Evolutionary conservation across 2,329 filamentous ascomycete species (phyloP).

Genomic region (Aspergillus quadricinctus): DNA sequence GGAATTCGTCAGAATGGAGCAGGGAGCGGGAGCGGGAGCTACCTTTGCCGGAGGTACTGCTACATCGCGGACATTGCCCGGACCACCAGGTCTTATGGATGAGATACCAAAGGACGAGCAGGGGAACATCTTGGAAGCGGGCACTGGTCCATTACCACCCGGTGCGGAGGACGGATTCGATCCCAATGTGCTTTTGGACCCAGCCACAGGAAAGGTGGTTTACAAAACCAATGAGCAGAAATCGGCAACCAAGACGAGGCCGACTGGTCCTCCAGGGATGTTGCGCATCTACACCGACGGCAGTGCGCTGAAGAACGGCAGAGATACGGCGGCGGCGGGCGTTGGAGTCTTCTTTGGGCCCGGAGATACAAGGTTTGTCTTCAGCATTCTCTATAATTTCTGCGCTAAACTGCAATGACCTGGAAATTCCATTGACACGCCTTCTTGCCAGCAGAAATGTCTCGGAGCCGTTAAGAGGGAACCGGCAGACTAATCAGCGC

Average conservation of each 20-base stretch:
- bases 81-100: conserved; percentile 35
- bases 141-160: conserved; percentile 51
- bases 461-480: conserved; percentile 69
- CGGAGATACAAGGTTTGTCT: conserved; percentile 49
- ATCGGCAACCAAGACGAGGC: conserved; percentile 42
- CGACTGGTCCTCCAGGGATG: conserved; percentile 45
- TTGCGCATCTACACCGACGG: conserved; percentile 62
- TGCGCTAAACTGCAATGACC: not conserved
- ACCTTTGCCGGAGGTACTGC: conserved; percentile 25
- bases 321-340: conserved; percentile 52
- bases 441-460: conserved; percentile 53
- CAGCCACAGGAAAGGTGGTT: conserved; percentile 49
- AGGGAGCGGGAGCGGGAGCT: conserved; percentile 16
- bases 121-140: conserved; percentile 46
- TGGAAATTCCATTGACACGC: conserved; percentile 20
- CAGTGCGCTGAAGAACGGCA: conserved; percentile 57
- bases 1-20: conserved; percentile 59
- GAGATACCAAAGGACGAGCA: conserved; percentile 42
- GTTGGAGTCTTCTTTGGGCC: conserved; percentile 64
- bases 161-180: conserved; percentile 61
- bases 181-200: conserved; percentile 52
- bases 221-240: conserved; percentile 52
- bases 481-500: conserved; percentile 85
- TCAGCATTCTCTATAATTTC: conserved; percentile 3
- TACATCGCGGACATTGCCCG: conserved; percentile 30